phyloP scores from a whole-genome alignment of 805 yeast species.

The Candida parachauliodes region DNA sequence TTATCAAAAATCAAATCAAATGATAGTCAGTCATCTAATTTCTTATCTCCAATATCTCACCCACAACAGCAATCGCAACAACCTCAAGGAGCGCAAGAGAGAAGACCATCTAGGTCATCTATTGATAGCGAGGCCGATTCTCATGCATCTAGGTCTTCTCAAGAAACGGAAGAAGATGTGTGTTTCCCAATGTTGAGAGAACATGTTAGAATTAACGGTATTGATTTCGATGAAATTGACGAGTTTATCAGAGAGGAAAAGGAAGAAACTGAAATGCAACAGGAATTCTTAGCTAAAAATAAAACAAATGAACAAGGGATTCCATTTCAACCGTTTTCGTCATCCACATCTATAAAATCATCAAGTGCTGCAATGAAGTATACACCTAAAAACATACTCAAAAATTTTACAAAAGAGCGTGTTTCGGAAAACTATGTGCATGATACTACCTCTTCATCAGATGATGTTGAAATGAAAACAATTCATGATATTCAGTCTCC shows the following conservation, averaged over 20 bases:
- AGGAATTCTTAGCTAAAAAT: conserved; percentile 22
- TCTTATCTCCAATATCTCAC: conserved; percentile 20
- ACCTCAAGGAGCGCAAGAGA: conserved; percentile 13
- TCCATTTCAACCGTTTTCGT: not conserved
- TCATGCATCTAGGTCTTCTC: conserved; percentile 72
- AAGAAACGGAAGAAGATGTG: conserved; percentile 95
- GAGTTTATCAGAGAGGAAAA: conserved; percentile 67
- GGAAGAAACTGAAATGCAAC: conserved; percentile 36
- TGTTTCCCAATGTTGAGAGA: conserved; percentile 90
- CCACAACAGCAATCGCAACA: no score
- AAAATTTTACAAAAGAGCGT: conserved; percentile 8
- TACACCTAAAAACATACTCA: conserved; percentile 47
- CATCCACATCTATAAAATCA: not conserved
- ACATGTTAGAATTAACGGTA: conserved; percentile 59
- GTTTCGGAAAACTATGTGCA: not conserved
- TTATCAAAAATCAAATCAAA: conserved; percentile 24
- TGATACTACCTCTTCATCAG: conserved; percentile 4
- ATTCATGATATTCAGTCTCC: not conserved
- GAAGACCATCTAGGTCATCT: conserved; percentile 34
- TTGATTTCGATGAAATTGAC: conserved; percentile 88
- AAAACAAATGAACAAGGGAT: conserved; percentile 10
- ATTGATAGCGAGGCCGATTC: conserved; percentile 67
- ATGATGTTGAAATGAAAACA: conserved; percentile 7
- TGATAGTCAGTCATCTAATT: conserved; percentile 14
- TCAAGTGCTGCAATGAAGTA: conserved; percentile 54